Conservation (phyloP, 495 filamentous ascomycete genomes). For the Xylaria telfairii region DNA sequence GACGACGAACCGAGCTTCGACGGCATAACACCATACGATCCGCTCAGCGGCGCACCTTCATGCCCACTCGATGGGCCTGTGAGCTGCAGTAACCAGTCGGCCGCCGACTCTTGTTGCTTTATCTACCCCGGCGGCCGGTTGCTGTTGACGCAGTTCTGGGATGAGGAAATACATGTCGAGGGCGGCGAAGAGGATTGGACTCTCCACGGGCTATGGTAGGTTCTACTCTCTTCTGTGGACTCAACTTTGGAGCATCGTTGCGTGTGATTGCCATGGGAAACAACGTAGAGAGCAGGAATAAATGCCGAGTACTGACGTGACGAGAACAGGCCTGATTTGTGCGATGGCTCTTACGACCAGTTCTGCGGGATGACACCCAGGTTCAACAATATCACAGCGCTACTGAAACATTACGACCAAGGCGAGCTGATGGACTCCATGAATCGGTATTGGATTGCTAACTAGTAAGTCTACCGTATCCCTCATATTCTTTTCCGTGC, state of each 20-base stretch:
- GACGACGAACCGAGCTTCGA: constrained; percentile 13
- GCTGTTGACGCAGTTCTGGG: constrained; percentile 89
- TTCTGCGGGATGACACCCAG: constrained; percentile 71
- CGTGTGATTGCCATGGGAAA: not conserved
- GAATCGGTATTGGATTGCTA: constrained; percentile 75
- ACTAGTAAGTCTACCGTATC: constrained; percentile 38
- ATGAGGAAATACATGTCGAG: constrained; percentile 70
- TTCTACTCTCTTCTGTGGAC: not conserved
- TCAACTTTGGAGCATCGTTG: not conserved
- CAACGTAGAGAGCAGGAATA: not conserved
- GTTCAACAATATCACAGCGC: constrained; percentile 73
- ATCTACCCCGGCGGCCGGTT: constrained; percentile 80
- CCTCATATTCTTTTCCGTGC: not conserved
- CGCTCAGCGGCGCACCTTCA: constrained; percentile 43
- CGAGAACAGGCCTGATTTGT: constrained; percentile 73
- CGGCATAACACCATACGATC: constrained; percentile 40
- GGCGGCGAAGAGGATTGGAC: constrained; percentile 79
- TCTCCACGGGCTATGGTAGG: constrained; percentile 80
- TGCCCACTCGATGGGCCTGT: constrained; percentile 54
- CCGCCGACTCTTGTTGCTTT: constrained; percentile 77
- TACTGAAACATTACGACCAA: constrained; percentile 67
- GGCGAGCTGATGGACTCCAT: constrained; percentile 72
- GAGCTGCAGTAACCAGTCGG: constrained; percentile 56
- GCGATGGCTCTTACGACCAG: constrained; percentile 78
- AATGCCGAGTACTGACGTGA: not conserved